A percentile compares a stretch with the other conserved stretches of the same genome.
These are phyloP conservation scores for Brassica balearica DNA, from an alignment of 441 rosid species.

Conservation along the genomic window DNA sequence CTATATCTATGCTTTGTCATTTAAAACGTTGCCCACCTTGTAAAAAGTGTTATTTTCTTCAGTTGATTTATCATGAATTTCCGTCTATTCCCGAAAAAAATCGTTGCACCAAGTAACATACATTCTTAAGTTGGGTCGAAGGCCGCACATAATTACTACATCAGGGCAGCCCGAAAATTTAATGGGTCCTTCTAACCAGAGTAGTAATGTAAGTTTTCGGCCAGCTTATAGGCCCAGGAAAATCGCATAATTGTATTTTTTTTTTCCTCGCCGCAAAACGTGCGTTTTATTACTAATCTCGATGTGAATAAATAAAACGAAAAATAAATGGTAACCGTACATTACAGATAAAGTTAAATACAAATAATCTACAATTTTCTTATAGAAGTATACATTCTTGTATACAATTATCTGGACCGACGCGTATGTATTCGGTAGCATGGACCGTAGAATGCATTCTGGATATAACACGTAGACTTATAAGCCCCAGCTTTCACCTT, in stretches of 20 bases:
- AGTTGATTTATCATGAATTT: too few relatives aligned
- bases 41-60: not conserved
- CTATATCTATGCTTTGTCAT: not conserved
- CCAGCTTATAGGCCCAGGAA: not conserved
- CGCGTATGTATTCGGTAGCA: slow-evolving; percentile 20
- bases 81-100: not conserved
- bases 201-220: not conserved
- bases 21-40: not conserved
- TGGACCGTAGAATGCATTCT: slow-evolving; percentile 25
- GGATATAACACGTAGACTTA: slow-evolving; percentile 38
- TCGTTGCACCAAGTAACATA: too few relatives aligned
- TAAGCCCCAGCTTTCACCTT: slow-evolving; percentile 30
- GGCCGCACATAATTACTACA: not conserved
- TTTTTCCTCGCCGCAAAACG: not conserved
- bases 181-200: not conserved
- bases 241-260: not conserved
- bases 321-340: slow-evolving; percentile 21
- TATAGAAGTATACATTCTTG: not conserved
- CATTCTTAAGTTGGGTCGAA: not conserved
- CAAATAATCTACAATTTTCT: not conserved
- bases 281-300: not conserved
- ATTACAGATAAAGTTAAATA: not conserved
- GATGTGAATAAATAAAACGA: not conserved
- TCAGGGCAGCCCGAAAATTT: not conserved
- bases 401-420: slow-evolving; percentile 12